Base-by-base conservation (phyloP, 306 rosid species). In the Comarum palustre region DNA sequence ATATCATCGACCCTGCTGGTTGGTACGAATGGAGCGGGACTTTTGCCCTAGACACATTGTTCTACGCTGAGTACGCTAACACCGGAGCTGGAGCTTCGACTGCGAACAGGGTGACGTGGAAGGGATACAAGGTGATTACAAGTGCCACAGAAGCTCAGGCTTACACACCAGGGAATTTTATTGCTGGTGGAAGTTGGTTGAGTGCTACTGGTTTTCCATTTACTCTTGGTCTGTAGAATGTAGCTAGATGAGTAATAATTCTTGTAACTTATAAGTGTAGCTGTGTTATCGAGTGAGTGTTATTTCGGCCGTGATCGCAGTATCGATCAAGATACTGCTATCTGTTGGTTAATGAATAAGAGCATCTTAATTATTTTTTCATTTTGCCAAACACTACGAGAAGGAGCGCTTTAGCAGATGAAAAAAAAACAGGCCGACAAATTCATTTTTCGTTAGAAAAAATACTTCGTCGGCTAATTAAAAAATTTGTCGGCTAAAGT, bases 11-110 rank as follows among this genome's bases (percentile, higher is more conserved):
- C 47, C 91, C 97, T 1, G 86, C 38, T 4, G 98, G 98, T 13
- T 94, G 98, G 98, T 78, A 71, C 58, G 82, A 77, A 24, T 94
- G 98, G 98, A 4, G 5, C 34, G 98, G 96, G 2, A 68, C 69
- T n/a, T 94, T 94, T 73, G 98, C 97, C 3, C 83, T 94, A 36
- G 5, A 65, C 67, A 94, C 96, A 2, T 72, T 91, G 84, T 82
- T 68, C 25, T 93, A 93, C 27, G 87, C 85, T 0, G 96, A 93
- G 83, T 89, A 87, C 46, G 75, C 78, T 31, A 93, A 93, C 48
- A 82, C 86, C 4, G 98, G 98, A 10, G 73, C 85, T 25, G 97
- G 98, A 3, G 89, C 97, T 29, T 84, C 48, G 0, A 89, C 94
- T 1, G 69, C 98, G 0, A 29, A 15, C 0, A 84, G 98, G 79